These are phyloP conservation scores for Tritrichomonas foetus DNA, from an alignment of 208 protist species.

Conservation along the genomic window DNA sequence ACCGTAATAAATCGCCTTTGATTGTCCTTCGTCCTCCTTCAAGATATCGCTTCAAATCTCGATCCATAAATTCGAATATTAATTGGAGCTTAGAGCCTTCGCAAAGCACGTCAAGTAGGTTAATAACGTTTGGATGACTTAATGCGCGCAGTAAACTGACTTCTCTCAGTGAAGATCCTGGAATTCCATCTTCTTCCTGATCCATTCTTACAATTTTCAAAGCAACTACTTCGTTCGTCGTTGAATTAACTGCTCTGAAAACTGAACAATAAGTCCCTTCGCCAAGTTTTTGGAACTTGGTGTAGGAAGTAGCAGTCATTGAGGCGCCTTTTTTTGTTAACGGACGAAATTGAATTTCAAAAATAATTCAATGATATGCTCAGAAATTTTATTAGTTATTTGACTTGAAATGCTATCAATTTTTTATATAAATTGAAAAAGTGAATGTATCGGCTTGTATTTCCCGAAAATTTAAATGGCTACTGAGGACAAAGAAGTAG, in stretches of 20 bases:
- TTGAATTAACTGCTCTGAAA: background rate
- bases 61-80: background rate
- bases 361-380: too few species aligned
- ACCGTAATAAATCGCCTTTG: background rate
- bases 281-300: too few species aligned
- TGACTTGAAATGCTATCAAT: too few species aligned
- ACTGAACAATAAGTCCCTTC: constrained; percentile 33
- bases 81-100: background rate
- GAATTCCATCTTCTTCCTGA: constrained; percentile 5
- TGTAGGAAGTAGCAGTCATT: too few species aligned
- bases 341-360: too few species aligned
- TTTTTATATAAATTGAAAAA: too few species aligned
- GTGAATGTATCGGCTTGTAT: too few species aligned
- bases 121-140: background rate
- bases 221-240: background rate
- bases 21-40: background rate
- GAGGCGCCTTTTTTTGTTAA: too few species aligned
- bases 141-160: background rate
- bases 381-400: too few species aligned
- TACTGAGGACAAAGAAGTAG: too few species aligned
- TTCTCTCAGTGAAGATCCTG: background rate
- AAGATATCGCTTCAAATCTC: background rate
- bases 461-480: too few species aligned
- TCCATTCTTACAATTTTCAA: background rate
- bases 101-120: background rate